Evolutionary conservation across 1,284 basidiomycete genomes (phyloP).

Genomic region (Caloboletus firmus): DNA sequence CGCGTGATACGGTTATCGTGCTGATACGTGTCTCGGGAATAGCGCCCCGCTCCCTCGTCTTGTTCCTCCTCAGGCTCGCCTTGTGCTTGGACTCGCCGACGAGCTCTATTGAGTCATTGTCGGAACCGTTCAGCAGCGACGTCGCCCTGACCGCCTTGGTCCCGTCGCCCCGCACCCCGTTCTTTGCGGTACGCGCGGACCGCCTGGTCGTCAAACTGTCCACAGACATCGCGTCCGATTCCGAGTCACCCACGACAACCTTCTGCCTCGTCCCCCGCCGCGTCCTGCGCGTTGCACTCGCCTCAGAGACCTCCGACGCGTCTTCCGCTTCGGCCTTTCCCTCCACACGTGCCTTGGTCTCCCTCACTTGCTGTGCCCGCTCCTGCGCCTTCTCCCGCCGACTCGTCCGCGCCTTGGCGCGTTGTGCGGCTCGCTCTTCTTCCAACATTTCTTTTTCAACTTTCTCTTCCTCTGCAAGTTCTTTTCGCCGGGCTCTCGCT

Average conservation of each 20-base stretch:
- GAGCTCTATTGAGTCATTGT: slow-evolving; percentile 10
- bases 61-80: not conserved
- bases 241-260: slow-evolving; percentile 10
- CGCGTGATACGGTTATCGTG: not conserved
- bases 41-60: not conserved
- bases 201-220: slow-evolving; percentile 19
- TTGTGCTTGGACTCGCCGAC: not conserved
- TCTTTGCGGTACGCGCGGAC: slow-evolving; percentile 7
- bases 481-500: slow-evolving; percentile 57
- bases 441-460: slow-evolving; percentile 40
- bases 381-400: slow-evolving; percentile 27
- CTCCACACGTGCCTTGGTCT: slow-evolving; percentile 9
- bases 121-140: not conserved
- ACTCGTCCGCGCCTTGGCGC: slow-evolving; percentile 26
- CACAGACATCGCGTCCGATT: slow-evolving; percentile 33
- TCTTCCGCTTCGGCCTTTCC: not conserved
- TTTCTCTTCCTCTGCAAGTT: slow-evolving; percentile 59
- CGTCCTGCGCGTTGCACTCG: not conserved
- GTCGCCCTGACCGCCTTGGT: not conserved
- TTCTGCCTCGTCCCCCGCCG: slow-evolving; percentile 2
- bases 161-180: not conserved
- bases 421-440: slow-evolving; percentile 30
- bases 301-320: slow-evolving; percentile 12
- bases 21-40: not conserved
- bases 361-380: slow-evolving; percentile 18